phyloP scores from a whole-genome alignment of 352 stramenopile species.

The Phytophthora foliorum region DNA sequence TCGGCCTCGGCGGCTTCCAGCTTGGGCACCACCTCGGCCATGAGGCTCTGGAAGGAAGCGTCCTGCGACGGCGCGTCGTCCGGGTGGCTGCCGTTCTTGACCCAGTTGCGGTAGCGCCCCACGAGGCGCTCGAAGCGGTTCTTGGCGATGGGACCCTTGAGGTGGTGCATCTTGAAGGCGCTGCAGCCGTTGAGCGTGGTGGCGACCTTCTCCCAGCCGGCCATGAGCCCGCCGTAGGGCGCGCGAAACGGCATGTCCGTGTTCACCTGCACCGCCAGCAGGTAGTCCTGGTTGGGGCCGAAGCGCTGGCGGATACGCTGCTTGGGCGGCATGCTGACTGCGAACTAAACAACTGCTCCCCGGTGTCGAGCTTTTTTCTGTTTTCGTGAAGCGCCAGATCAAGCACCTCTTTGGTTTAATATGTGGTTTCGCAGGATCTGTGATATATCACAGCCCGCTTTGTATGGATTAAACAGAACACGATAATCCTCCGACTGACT shows the following conservation, averaged over 20 bases:
- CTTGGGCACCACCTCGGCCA: conserved; percentile 40
- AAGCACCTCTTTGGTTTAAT: not conserved
- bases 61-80: conserved; percentile 33
- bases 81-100: conserved; percentile 34
- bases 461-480: not conserved
- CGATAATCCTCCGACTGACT: not conserved
- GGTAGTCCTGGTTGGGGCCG: conserved; percentile 40
- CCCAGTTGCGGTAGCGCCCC: conserved; percentile 33
- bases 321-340: conserved; percentile 30
- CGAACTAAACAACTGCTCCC: conserved; percentile 7
- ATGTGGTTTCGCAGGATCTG: not conserved
- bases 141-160: conserved; percentile 51
- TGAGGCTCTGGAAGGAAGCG: conserved; percentile 35
- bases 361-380: conserved; percentile 28
- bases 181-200: conserved; percentile 42
- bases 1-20: conserved; percentile 40
- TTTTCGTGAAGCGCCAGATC: conserved; percentile 10
- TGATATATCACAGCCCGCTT: not conserved
- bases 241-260: conserved; percentile 42
- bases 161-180: conserved; percentile 49
- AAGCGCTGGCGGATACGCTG: conserved; percentile 45
- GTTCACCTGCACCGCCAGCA: conserved; percentile 43
- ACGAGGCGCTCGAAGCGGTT: conserved; percentile 50
- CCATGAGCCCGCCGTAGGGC: conserved; percentile 40
- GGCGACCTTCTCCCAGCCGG: conserved; percentile 44